phyloP scores from a whole-genome alignment of 768 basidiomycete species.

The Rhodotorula diobovata region DNA sequence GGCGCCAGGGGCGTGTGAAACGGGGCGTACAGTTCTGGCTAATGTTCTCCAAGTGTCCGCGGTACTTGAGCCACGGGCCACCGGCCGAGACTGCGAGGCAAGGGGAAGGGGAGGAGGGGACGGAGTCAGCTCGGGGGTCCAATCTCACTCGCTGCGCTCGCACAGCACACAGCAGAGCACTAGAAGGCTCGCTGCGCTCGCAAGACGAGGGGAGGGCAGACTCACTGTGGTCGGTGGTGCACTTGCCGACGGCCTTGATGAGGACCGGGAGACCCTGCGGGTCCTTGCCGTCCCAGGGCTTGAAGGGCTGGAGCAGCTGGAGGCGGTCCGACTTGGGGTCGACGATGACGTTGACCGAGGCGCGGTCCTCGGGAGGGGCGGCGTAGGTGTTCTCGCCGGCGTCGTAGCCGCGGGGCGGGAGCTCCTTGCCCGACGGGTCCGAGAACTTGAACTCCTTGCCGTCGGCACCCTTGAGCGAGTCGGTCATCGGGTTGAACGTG shows the following conservation, averaged over 20 bases:
- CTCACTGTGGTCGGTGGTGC: slow-evolving; percentile 62
- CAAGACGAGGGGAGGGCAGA: slow-evolving; percentile 37
- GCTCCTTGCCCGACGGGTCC: slow-evolving; percentile 83
- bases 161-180: no score
- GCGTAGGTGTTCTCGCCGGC: slow-evolving; percentile 97
- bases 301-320: slow-evolving; percentile 82
- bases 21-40: slow-evolving; percentile 74
- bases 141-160: no score
- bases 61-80: slow-evolving; percentile 99
- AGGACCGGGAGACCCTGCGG: slow-evolving; percentile 81
- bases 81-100: slow-evolving; percentile 62
- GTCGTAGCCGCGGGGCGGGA: slow-evolving; percentile 93
- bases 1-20: no score
- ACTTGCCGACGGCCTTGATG: slow-evolving; percentile 99
- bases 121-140: slow-evolving; percentile 71
- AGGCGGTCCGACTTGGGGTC: slow-evolving; percentile 80
- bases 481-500: slow-evolving; percentile 93
- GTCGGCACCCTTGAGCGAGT: slow-evolving; percentile 77
- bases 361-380: slow-evolving; percentile 79
- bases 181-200: no score
- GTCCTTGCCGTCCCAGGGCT: slow-evolving; percentile 88
- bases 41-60: slow-evolving; percentile 97
- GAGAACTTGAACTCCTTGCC: slow-evolving; percentile 97
- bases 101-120: slow-evolving; percentile 45
- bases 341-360: slow-evolving; percentile 78